A percentile compares a stretch with the other conserved stretches of the same genome.
Conservation (phyloP, 306 rosid genomes). For the Cicer cuneatum region DNA sequence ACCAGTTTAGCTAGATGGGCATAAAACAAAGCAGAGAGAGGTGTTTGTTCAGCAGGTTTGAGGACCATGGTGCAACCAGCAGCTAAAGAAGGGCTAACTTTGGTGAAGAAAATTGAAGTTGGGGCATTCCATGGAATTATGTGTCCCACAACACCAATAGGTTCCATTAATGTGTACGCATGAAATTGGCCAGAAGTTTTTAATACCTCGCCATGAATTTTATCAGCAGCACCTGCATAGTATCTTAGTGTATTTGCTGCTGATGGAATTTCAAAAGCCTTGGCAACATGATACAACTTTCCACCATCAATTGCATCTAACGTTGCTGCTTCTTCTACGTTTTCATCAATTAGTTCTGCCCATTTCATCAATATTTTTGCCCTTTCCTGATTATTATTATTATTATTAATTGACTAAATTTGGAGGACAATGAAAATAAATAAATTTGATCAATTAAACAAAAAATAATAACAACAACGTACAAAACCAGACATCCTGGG, state of each 20-base stretch:
- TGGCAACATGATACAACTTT: constrained; percentile 40
- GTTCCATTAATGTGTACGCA: constrained; percentile 70
- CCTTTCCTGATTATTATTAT: constrained; percentile 54
- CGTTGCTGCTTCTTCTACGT: constrained; percentile 65
- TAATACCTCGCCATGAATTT: constrained; percentile 68
- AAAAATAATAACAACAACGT: constrained; percentile 23
- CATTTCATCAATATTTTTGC: constrained; percentile 64
- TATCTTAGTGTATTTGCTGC: constrained; percentile 52
- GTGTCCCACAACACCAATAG: constrained; percentile 84
- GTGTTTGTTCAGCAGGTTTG: constrained; percentile 88
- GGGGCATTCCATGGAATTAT: constrained; percentile 87
- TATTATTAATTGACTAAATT: not conserved
- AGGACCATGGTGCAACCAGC: constrained; percentile 83
- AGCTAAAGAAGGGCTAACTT: constrained; percentile 75
- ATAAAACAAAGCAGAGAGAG: constrained; percentile 72
- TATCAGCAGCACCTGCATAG: constrained; percentile 94
- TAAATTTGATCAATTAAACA: not conserved
- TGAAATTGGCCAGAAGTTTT: constrained; percentile 55
- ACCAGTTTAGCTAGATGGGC: constrained; percentile 80
- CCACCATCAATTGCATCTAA: constrained; percentile 75
- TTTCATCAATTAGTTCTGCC: constrained; percentile 67
- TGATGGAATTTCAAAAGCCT: constrained; percentile 54
- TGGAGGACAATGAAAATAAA: not conserved
- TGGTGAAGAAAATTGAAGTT: constrained; percentile 42
- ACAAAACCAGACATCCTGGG: constrained; percentile 74